A percentile compares a stretch with the other conserved stretches of the same genome.
Conservation (phyloP, 352 stramenopile genomes). For the Plasmopara halstedii region DNA sequence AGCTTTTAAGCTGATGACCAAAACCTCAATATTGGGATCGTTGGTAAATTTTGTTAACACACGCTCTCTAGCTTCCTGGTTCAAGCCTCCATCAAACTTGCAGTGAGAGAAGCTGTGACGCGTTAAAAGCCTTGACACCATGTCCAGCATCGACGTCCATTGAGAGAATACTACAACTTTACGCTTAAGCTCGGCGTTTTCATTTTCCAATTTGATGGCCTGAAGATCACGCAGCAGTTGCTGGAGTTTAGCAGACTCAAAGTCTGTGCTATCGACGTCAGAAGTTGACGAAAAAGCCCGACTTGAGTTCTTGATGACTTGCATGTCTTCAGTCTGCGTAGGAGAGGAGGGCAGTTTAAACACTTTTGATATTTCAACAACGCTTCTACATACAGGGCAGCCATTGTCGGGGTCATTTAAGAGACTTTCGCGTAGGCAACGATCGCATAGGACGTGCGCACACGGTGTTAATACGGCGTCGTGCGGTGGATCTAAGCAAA, state of each 20-base stretch:
- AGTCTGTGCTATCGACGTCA: slow-evolving; percentile 22
- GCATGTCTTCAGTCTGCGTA: slow-evolving; percentile 1
- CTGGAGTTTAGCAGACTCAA: slow-evolving; percentile 63
- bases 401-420: slow-evolving; percentile 46
- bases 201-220: slow-evolving; percentile 47
- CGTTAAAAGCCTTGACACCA: slow-evolving; percentile 54
- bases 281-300: neutral
- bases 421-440: slow-evolving; percentile 63
- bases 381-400: slow-evolving; percentile 72
- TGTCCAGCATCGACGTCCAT: slow-evolving; percentile 85
- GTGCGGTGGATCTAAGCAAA: slow-evolving; percentile 72
- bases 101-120: slow-evolving; percentile 43
- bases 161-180: slow-evolving; percentile 90
- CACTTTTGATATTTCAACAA: slow-evolving; percentile 54
- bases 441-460: slow-evolving; percentile 75
- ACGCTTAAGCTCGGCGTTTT: slow-evolving; percentile 24
- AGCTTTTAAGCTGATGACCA: slow-evolving; percentile 86
- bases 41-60: slow-evolving; percentile 61
- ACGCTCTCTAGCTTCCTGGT: slow-evolving; percentile 56
- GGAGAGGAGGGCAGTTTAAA: slow-evolving; percentile 32
- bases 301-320: neutral
- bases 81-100: slow-evolving; percentile 72
- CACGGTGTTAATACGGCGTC: slow-evolving; percentile 76
- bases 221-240: slow-evolving; percentile 61
- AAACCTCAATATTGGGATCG: slow-evolving; percentile 46